Evolutionary conservation across 106 monocot genomes (phyloP).

Genomic region (Hemerocallis citrina): DNA sequence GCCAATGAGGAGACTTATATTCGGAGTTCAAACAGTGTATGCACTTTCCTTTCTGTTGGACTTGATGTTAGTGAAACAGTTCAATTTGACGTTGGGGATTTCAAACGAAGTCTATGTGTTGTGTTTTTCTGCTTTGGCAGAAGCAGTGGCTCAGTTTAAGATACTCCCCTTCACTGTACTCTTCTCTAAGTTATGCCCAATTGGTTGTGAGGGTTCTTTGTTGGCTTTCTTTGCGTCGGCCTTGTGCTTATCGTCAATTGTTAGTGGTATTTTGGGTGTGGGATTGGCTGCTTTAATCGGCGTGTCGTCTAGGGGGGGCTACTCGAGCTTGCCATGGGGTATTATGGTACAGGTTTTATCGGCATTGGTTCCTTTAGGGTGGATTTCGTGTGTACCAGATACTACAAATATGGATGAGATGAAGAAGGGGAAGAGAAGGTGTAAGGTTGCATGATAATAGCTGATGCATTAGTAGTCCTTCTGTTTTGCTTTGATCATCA

Average conservation of each 20-base stretch:
- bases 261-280: constrained; percentile 73
- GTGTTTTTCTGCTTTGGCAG: constrained; percentile 64
- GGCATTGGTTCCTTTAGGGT: constrained; percentile 47
- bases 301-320: constrained; percentile 39
- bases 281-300: constrained; percentile 54
- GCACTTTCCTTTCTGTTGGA: constrained; percentile 69
- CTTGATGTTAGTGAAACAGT: constrained; percentile 62
- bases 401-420: constrained; percentile 1
- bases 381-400: constrained; percentile 50
- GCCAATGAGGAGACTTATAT: constrained; percentile 51
- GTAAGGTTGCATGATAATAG: neutral
- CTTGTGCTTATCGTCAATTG: constrained; percentile 59
- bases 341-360: constrained; percentile 56
- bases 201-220: constrained; percentile 69
- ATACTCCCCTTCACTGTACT: constrained; percentile 67
- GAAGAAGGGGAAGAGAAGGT: neutral
- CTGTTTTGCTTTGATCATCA: too few relatives aligned
- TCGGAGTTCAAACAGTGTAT: constrained; percentile 47
- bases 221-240: constrained; percentile 79
- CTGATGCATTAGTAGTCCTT: too few relatives aligned
- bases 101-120: constrained; percentile 66
- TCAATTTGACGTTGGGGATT: constrained; percentile 61
- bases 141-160: constrained; percentile 84
- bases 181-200: constrained; percentile 53
- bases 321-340: constrained; percentile 48